These are phyloP conservation scores for Cladorrhinum sp. DNA, from an alignment of 2,329 filamentous ascomycete genomes.

Conservation along the genomic window DNA sequence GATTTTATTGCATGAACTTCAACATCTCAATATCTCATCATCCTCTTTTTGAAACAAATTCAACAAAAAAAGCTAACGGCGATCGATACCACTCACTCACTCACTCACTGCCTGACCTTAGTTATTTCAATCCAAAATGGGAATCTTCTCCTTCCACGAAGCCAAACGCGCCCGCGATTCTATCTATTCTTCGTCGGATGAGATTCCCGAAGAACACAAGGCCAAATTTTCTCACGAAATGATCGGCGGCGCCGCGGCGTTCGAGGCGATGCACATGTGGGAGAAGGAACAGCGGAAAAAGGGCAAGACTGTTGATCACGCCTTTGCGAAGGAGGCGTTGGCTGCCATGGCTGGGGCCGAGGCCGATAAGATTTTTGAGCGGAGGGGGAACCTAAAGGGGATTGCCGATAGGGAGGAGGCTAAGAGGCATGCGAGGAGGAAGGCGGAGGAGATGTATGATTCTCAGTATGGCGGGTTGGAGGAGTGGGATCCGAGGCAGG, in stretches of 20 bases:
- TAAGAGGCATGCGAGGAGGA: conserved; percentile 55
- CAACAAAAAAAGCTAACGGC: too few species aligned
- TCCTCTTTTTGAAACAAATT: too few species aligned
- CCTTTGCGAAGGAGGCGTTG: conserved; percentile 74
- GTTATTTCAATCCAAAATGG: neutral
- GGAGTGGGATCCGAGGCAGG: conserved; percentile 53
- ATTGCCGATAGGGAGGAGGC: conserved; percentile 56
- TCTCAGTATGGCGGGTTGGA: conserved; percentile 54
- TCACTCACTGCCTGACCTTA: too few species aligned
- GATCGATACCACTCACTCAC: too few species aligned
- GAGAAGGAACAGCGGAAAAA: conserved; percentile 71
- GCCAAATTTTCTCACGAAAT: conserved; percentile 59
- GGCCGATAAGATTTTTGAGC: conserved; percentile 72
- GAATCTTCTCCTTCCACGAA: conserved; percentile 1
- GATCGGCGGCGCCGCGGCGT: conserved; percentile 71
- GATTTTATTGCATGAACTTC: too few species aligned
- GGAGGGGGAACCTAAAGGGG: conserved; percentile 56
- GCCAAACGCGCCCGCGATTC: neutral
- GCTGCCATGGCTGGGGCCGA: conserved; percentile 70
- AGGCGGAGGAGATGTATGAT: conserved; percentile 60
- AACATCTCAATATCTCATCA: too few species aligned
- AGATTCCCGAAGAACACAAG: neutral
- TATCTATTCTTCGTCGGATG: neutral
- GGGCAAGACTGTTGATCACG: conserved; percentile 68
- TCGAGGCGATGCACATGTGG: conserved; percentile 76